Percentiles rank a stretch among this genome's conserved stretches.
Evolutionary conservation across 257 asterid genomes (phyloP).

Genomic region (Solanum phureja): DNA sequence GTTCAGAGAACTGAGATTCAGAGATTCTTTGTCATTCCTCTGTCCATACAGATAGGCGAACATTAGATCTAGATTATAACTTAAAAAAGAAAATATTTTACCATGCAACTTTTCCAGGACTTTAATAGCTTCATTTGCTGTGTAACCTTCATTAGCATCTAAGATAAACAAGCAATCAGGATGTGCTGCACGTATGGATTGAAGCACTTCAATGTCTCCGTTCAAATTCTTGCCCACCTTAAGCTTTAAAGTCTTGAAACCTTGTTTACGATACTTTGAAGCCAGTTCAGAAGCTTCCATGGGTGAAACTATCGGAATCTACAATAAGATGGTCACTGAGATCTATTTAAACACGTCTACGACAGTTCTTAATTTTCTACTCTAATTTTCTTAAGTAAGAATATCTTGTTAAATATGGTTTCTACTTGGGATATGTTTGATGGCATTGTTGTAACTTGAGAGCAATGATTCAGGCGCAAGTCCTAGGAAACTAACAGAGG

Average conservation of each 20-base stretch:
- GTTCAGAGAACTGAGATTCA: background rate
- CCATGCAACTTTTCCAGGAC: constrained; percentile 73
- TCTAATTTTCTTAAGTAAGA: background rate
- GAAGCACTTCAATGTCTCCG: constrained; percentile 71
- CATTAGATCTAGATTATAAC: background rate
- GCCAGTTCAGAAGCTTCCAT: constrained; percentile 77
- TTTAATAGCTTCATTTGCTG: constrained; percentile 61
- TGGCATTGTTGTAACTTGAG: background rate
- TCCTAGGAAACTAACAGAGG: background rate
- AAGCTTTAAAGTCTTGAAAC: constrained; percentile 76
- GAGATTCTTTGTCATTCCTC: background rate
- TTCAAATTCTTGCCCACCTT: constrained; percentile 73
- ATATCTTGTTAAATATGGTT: background rate
- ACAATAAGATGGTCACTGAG: constrained; percentile 3
- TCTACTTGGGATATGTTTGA: background rate
- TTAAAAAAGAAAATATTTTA: constrained; percentile 5
- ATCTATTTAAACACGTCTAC: background rate
- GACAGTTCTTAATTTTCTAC: background rate
- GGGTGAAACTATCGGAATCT: constrained; percentile 87
- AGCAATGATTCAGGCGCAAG: background rate
- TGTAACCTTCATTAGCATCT: constrained; percentile 94
- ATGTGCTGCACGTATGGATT: constrained; percentile 63
- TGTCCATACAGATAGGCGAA: background rate
- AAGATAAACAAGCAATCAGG: constrained; percentile 75
- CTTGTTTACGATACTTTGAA: constrained; percentile 42